A percentile compares a stretch with the other conserved stretches of the same genome.
These are phyloP conservation scores for Metrosideros polymorpha DNA, from an alignment of 441 rosid species.

Conservation along the genomic window DNA sequence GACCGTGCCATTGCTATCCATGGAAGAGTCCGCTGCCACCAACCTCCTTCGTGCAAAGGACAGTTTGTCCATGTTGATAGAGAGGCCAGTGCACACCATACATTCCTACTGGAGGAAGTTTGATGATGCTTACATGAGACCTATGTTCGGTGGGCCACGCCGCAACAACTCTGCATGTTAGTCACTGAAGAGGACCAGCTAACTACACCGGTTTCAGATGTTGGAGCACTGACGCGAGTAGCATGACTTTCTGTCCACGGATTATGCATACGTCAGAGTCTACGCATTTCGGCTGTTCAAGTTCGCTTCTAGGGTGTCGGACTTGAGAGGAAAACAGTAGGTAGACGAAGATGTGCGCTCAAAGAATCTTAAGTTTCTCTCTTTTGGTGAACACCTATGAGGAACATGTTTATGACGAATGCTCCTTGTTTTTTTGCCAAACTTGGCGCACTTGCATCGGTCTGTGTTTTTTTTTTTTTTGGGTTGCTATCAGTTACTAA, in stretches of 20 bases:
- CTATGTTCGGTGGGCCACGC: constrained; percentile 69
- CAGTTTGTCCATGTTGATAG: constrained; percentile 61
- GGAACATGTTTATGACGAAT: neutral
- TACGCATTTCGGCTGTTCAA: neutral
- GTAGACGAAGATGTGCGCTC: neutral
- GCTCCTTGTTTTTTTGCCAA: neutral
- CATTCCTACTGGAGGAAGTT: constrained; percentile 88
- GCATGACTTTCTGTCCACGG: neutral
- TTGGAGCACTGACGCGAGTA: neutral
- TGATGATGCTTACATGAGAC: constrained; percentile 78
- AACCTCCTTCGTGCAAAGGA: constrained; percentile 59
- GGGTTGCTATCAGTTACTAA: no score
- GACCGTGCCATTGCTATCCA: constrained; percentile 55
- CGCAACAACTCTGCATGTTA: constrained; percentile 28
- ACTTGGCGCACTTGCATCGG: neutral
- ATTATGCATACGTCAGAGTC: neutral
- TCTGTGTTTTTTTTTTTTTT: neutral
- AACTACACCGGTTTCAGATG: neutral
- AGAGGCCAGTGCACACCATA: constrained; percentile 64
- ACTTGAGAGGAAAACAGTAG: neutral
- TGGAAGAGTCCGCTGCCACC: constrained; percentile 56
- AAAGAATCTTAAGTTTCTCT: neutral
- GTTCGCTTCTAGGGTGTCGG: neutral
- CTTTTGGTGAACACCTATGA: neutral
- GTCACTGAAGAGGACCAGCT: neutral